These are phyloP conservation scores for Neofusicoccum laricinum DNA, from an alignment of 2,329 filamentous ascomycete species.

Conservation along the genomic window DNA sequence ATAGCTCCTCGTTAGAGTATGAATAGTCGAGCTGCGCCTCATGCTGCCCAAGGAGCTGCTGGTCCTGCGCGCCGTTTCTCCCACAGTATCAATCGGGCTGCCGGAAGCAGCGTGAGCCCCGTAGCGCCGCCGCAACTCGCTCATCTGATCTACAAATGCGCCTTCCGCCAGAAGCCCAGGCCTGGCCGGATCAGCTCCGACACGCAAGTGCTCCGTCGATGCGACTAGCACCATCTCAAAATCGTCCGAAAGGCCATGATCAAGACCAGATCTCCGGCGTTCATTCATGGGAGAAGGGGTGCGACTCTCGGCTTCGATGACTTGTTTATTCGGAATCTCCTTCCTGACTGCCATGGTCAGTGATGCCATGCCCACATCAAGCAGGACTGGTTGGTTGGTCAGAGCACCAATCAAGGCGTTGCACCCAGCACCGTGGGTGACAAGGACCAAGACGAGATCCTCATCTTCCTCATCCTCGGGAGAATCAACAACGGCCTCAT, in stretches of 20 bases:
- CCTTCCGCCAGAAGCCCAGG: constrained; percentile 17
- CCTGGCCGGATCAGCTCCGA: constrained; percentile 43
- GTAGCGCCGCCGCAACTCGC: constrained; percentile 20
- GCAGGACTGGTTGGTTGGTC: constrained; percentile 83
- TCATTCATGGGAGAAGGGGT: constrained; percentile 27
- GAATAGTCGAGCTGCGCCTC: constrained; percentile 33
- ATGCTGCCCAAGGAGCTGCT: constrained; percentile 41
- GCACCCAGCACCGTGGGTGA: constrained; percentile 93
- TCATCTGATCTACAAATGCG: not conserved
- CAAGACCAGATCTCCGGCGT: constrained; percentile 40
- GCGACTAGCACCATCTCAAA: constrained; percentile 76
- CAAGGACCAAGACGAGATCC: constrained; percentile 75
- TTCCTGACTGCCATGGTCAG: constrained; percentile 71
- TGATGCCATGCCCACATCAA: constrained; percentile 87
- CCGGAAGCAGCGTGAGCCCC: constrained; percentile 24
- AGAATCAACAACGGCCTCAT: constrained; percentile 26
- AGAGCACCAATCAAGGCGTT: constrained; percentile 92
- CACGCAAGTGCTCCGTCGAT: constrained; percentile 69
- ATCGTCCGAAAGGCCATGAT: constrained; percentile 50
- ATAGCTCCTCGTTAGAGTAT: constrained; percentile 23
- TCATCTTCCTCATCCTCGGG: constrained; percentile 50
- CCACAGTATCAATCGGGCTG: constrained; percentile 29
- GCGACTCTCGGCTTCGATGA: constrained; percentile 11
- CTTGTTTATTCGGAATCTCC: constrained; percentile 26
- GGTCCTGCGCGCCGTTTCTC: constrained; percentile 29